phyloP scores from a whole-genome alignment of 2,329 filamentous ascomycete species.

The Penicillium verrucosum region DNA sequence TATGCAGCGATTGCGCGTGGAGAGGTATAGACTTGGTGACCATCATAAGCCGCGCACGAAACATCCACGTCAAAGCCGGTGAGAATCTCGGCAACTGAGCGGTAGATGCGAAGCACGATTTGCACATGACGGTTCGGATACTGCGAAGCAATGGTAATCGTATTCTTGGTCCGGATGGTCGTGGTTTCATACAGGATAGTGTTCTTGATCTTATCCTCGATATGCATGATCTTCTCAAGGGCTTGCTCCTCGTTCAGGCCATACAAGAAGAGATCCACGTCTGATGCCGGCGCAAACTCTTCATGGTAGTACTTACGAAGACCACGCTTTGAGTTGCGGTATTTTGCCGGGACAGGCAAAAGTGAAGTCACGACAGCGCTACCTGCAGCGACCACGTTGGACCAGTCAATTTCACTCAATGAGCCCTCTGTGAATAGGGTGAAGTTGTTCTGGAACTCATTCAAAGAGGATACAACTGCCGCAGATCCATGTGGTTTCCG shows the following conservation, averaged over 20 bases:
- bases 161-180: slow-evolving; percentile 79
- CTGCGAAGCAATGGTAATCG: slow-evolving; percentile 79
- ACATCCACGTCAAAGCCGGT: slow-evolving; percentile 88
- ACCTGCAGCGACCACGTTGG: slow-evolving; percentile 75
- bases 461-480: slow-evolving; percentile 64
- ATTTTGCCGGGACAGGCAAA: slow-evolving; percentile 64
- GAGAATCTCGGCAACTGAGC: slow-evolving; percentile 77
- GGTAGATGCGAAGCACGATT: slow-evolving; percentile 82
- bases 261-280: slow-evolving; percentile 84
- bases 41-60: slow-evolving; percentile 76
- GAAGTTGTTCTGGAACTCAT: slow-evolving; percentile 76
- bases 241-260: slow-evolving; percentile 73
- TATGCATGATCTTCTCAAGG: slow-evolving; percentile 77
- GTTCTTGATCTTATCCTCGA: slow-evolving; percentile 71
- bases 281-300: slow-evolving; percentile 74
- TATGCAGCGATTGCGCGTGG: slow-evolving; percentile 75
- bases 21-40: slow-evolving; percentile 72
- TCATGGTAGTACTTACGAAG: slow-evolving; percentile 74
- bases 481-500: slow-evolving; percentile 62
- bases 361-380: slow-evolving; percentile 77
- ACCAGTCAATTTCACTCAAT: slow-evolving; percentile 73
- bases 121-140: slow-evolving; percentile 82
- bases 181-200: slow-evolving; percentile 79
- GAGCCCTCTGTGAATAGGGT: slow-evolving; percentile 77
- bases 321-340: slow-evolving; percentile 60